Base-by-base conservation (phyloP, 2,329 filamentous ascomycete genomes). In the Fusarium pininemorale region DNA sequence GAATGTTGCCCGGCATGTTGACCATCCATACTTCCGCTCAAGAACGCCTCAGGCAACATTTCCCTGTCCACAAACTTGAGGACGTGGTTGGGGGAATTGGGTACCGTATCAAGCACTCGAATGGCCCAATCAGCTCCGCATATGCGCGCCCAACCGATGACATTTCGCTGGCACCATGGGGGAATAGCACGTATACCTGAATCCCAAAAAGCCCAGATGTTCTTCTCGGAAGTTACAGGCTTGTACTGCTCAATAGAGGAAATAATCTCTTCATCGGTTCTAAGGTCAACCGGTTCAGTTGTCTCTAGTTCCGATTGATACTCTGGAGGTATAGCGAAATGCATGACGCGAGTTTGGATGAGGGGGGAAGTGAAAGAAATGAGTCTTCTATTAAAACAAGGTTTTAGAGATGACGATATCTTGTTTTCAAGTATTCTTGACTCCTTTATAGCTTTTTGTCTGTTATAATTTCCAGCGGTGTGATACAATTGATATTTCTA, bases 391-490 rank as follows among this genome's bases (percentile, higher is more conserved):
- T 24, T 44, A 11, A 12, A 44, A 12, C 0, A 44, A 1, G n/a
- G 7, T 8, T 20, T 45, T 9, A 14, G 18, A 26, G 11, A 5
- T 28, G 8, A 7, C 1, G 12, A 28, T 5, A 28, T 14, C 18
- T 28, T 14, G 1, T 28, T 22, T 0, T 5, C 13, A 47, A 47
- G 24, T 14, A 47, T 28, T 5, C 8, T 13, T 7, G 20, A 22
- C 8, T 22, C 26, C 13, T 47, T 47, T 47, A 28, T 47, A 47
- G 3, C 5, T 10, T 15, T 47, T 28, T 10, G 3, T 13, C 6
- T 5, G 5, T 28, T 0, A 6, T 5, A 3, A 5, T 7, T 22
- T 28, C 13, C 5, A 6, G 24, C 24, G 8, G 13, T 11, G 5
- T 28, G 4, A 47, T 28, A 20, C 18, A 28, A 6, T 16, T 10